Base-by-base conservation (phyloP, 176 grass and related monocot species). In the Sorghum bicolor region DNA sequence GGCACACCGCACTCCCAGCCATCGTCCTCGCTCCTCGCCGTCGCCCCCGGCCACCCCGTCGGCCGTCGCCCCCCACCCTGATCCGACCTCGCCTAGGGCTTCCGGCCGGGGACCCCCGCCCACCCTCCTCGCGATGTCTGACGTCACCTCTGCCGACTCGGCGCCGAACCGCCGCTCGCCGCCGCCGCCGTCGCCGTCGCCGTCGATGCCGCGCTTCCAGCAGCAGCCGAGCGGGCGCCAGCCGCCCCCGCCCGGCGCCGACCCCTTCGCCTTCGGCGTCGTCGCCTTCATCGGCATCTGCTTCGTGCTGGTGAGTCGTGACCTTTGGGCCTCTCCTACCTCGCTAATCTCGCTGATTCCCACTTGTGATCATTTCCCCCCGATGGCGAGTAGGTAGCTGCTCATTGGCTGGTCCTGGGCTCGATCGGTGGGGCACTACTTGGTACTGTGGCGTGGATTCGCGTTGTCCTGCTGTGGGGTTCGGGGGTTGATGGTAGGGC, bases 221-320 rank as follows among this genome's bases (percentile, higher is more conserved):
- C 88, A 89, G 53, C 88, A 72, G 57, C 84, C 79, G 10, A 76
- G 84, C 55, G 60, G 38, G 10, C 88, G 80, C 25, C 84, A 82
- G 47, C 75, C 81, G 84, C 48, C 80, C 60, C 84, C 84, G 62
- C 88, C 89, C 6, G 75, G 74, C 19, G 53, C 57, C 50, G 80
- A 90, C 62, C 75, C 84, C 68, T 43, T 87, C 61, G 75, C 75
- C 14, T 66, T 87, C 62, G 89, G 47, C 75, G 50, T 90, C 61
- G 33, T 90, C 48, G 62, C 85, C 50, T 32, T 90, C 84, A 14
- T 90, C 70, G 84, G 68, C 89, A 44, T 83, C 84, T 80, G 75
- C 89, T 87, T 90, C 84, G 67, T 90, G 29, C 69, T 90, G 80
- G 89, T 90, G 80, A 87, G 65, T 5, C 9, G 8, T 20, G 43